phyloP scores from a whole-genome alignment of 768 basidiomycete species.

The Kwoniella europaea region DNA sequence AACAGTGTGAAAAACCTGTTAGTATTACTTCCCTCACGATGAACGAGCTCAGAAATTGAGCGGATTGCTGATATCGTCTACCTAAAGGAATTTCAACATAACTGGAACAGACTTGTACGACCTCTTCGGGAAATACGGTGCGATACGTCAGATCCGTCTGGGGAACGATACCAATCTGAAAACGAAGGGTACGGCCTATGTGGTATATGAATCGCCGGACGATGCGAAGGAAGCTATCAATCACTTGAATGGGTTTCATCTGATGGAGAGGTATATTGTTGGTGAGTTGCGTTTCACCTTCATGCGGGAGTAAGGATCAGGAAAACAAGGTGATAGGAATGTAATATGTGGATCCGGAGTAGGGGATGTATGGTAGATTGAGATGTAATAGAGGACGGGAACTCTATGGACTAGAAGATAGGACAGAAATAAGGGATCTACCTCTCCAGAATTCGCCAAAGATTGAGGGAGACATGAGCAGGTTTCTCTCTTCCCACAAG shows the following conservation, averaged over 20 bases:
- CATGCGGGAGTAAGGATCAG: too few species aligned
- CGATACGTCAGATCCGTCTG: slow-evolving; percentile 91
- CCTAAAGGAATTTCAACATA: slow-evolving; percentile 54
- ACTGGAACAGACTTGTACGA: slow-evolving; percentile 90
- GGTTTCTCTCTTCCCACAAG: background rate
- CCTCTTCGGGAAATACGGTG: slow-evolving; percentile 95
- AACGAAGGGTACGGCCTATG: slow-evolving; percentile 93
- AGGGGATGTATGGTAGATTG: too few species aligned
- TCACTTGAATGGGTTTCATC: slow-evolving; percentile 95
- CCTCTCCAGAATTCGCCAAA: too few species aligned
- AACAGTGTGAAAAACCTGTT: slow-evolving; percentile 56
- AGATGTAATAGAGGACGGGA: too few species aligned
- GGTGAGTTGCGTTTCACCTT: slow-evolving; percentile 54
- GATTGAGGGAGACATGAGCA: too few species aligned
- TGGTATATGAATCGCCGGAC: slow-evolving; percentile 63
- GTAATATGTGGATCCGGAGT: too few species aligned
- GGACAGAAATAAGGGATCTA: too few species aligned
- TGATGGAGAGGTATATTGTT: slow-evolving; percentile 97
- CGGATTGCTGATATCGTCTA: background rate
- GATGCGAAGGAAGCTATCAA: slow-evolving; percentile 96
- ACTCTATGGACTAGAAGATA: too few species aligned
- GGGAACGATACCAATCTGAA: slow-evolving; percentile 80
- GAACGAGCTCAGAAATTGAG: background rate
- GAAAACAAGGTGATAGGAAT: too few species aligned
- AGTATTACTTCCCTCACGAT: background rate